Evolutionary conservation across 1,284 basidiomycete genomes (phyloP).

Genomic region (Cutaneotrichosporon mucoides): DNA sequence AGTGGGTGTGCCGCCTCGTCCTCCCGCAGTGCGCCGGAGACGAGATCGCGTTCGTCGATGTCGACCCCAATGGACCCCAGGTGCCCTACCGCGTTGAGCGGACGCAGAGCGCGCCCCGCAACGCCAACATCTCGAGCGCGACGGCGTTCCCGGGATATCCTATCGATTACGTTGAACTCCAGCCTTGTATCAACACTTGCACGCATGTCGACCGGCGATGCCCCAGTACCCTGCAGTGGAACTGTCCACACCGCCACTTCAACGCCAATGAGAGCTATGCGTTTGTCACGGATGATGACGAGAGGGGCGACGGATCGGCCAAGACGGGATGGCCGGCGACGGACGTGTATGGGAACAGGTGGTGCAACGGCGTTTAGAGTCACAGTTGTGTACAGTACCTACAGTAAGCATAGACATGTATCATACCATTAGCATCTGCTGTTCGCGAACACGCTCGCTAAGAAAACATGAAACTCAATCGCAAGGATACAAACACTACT

Average conservation of each 20-base stretch:
- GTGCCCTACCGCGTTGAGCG: slow-evolving; percentile 47
- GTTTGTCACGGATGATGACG: slow-evolving; percentile 57
- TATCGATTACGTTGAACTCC: slow-evolving; percentile 57
- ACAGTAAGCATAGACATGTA: background rate
- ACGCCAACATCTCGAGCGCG: slow-evolving; percentile 11
- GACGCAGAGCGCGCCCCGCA: slow-evolving; percentile 49
- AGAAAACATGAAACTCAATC: too few species aligned
- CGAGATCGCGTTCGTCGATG: slow-evolving; percentile 33
- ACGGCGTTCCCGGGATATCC: slow-evolving; percentile 23
- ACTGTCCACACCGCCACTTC: slow-evolving; percentile 62
- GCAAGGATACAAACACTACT: too few species aligned
- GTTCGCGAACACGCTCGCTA: too few species aligned
- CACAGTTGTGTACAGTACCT: background rate
- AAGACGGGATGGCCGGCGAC: slow-evolving; percentile 55
- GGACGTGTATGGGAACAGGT: slow-evolving; percentile 72
- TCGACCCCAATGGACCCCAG: slow-evolving; percentile 38
- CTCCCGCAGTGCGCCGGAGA: slow-evolving; percentile 62
- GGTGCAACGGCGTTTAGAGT: slow-evolving; percentile 59
- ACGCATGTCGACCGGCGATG: slow-evolving; percentile 68
- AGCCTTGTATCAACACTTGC: slow-evolving; percentile 76
- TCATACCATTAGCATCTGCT: background rate
- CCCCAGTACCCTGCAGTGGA: slow-evolving; percentile 66
- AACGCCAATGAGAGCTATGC: slow-evolving; percentile 69
- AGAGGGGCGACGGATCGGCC: slow-evolving; percentile 50
- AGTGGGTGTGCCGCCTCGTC: slow-evolving; percentile 70